Evolutionary conservation across 352 stramenopile genomes (phyloP), one percentile per base, ranked within the genome.

Genomic region (Chrysophaeum taylorii): DNA sequence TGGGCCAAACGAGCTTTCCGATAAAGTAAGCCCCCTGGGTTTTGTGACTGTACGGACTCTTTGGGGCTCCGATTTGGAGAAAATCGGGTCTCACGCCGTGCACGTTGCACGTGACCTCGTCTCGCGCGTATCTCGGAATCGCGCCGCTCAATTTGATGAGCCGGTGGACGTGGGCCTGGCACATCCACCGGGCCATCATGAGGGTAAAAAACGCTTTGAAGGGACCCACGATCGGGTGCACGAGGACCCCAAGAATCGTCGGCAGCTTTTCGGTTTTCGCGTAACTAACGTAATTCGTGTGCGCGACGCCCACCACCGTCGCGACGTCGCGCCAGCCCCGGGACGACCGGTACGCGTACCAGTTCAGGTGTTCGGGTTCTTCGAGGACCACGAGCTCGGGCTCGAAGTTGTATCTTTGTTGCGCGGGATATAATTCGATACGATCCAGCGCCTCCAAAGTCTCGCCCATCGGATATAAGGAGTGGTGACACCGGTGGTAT

Each of bases 361-460:
- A 92, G 80, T 89, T 90, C 25, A 92, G 71, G 77, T 92, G 86
- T 73, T 92, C 86, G 27, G 86, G 84, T 73, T 91, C 85, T 73
- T 90, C 84, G 43, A 90, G 73, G 71, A 90, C 84, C 31, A 78
- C 84, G 27, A 91, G 78, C 78, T 91, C 85, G 1, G 84, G 57
- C 14, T 23, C 12, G 12, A 16, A 7, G 52, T 63, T 31, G 52
- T 63, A 38, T 25, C n/a, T n/a, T n/a, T n/a, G n/a, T n/a, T n/a
- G n/a, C n/a, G n/a, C n/a, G n/a, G 27, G 52, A 15, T 9, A 2
- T 15, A 63, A 60, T 9, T 60, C 52, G 4, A 31, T 2, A 2
- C n/a, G 25, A 15, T 7, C 14, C 4, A 66, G 35, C 14, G 27
- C 14, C 36, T 66, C 57, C 16, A 66, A 31, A 18, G 57, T 66